Base-by-base conservation (phyloP, 1,284 basidiomycete species). In the Lignosus rhinocerotis region DNA sequence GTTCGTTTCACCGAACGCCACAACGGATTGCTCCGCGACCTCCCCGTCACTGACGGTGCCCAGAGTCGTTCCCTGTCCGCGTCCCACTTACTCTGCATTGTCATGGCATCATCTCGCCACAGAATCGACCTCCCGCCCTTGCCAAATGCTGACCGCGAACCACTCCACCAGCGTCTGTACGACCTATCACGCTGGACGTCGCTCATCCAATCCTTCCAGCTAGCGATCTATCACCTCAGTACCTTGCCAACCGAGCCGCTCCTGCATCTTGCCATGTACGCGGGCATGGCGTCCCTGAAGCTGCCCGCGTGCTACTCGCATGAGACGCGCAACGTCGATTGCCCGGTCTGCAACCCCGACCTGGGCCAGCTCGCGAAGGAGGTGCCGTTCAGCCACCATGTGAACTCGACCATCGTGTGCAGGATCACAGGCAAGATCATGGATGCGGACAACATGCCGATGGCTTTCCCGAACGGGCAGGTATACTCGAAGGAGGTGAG, bases 341-440 rank as follows among this genome's bases (percentile, higher is more conserved):
- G 96, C 72, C 96, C 96, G 0, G 88, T 93, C 4, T 99, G 96
- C 73, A 90, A 93, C 63, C 72, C 82, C 2, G 85, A 88, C 12
- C 80, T 98, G 16, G 87, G 88, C 19, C 78, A 82, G 53, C 82
- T 99, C 6, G 94, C 91, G 5, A 79, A 82, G 56, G 92, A 96
- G 65, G 93, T 98, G 0, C 96, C 97, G 0, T 90, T 87, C 73
- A 93, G 90, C 62, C 96, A 98, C 75, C 95, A 98, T 72, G 87
- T 90, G 50, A 98, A 96, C 70, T 97, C 94, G 47, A 96, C 93
- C 0, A 92, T 99, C 56, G 95, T 99, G 11, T 99, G 97, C 72
- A 77, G 86, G 44, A 83, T 97, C 64, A 93, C 83, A 56, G 96
- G 96, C 25, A 89, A 88, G 71, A 93, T 98, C 59, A 97, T 98